Evolutionary conservation across 1,284 basidiomycete genomes (phyloP), one percentile per base, ranked within the genome.

Genomic region (Termitomyces sp.): DNA sequence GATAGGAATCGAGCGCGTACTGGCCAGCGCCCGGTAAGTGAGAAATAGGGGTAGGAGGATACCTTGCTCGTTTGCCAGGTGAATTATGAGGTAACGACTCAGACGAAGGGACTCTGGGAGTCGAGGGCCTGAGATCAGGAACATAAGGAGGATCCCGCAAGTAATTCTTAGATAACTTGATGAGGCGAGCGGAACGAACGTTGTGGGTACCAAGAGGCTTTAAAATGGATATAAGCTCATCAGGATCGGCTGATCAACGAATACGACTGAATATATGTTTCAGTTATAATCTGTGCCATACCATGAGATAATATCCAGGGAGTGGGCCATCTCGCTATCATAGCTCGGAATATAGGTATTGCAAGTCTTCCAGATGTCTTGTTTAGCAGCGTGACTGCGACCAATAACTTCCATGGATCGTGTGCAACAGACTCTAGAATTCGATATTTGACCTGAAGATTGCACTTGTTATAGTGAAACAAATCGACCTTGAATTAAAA

Each of bases 1-100:
- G 74, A 57, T 84, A 83, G 1, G 82, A 86, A 60, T 86, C 84
- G 0, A 84, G 70, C 0, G 85, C 85, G 56, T 86, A 87, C 1
- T 72, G 69, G 0, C 84, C 83, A 1, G 77, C 69, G 0, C 83
- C 82, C 0, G 81, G 81, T 8, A 81, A 69, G 58, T 80, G 77
- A 10, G 79, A 78, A 38, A 80, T 68, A 0, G 74, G 69, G 1
- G 76, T 79, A 7, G 67, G 62, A 4, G 73, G 70, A 55, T 80
- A 80, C 31, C 55, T 54, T 60, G 35, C 28, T 24, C 53, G 44
- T 10, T 50, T 60, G 18, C 51, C 48, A n/a, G 53, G 21, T 26
- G 45, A 38, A 24, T 33, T n/a, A 3, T 16, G 5, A 19, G 11
- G 26, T 28, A 37, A 8, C 4, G 16, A 9, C 19, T 34, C 3